Percentiles rank a stretch among this genome's conserved stretches.
These are phyloP conservation scores for Hymenotorrendiella dingleyae DNA, from an alignment of 2,329 filamentous ascomycete species.

Conservation along the genomic window DNA sequence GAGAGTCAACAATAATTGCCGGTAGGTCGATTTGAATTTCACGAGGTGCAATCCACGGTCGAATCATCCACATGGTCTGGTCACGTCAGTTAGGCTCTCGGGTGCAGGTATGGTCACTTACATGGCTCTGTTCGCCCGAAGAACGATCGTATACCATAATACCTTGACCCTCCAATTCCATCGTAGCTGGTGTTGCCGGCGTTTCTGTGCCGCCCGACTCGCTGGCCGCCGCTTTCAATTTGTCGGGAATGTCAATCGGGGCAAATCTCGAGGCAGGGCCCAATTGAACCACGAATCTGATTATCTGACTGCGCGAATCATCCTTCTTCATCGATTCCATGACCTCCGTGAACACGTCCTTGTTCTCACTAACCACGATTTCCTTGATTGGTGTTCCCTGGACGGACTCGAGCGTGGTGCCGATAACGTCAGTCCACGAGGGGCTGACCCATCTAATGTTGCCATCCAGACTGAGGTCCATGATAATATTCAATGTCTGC, in stretches of 20 bases:
- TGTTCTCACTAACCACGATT: constrained; percentile 71
- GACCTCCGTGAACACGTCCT: constrained; percentile 72
- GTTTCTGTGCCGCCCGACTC: constrained; percentile 27
- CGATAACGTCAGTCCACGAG: constrained; percentile 91
- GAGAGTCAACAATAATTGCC: constrained; percentile 78
- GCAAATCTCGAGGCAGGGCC: constrained; percentile 64
- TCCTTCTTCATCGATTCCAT: constrained; percentile 87
- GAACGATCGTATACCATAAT: constrained; percentile 96
- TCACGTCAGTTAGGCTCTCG: constrained; percentile 25
- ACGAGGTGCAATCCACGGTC: constrained; percentile 78
- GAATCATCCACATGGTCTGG: constrained; percentile 99
- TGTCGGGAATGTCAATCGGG: constrained; percentile 31
- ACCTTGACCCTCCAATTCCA: constrained; percentile 90
- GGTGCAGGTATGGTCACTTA: constrained; percentile 43
- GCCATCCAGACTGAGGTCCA: constrained; percentile 87
- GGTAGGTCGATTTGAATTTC: constrained; percentile 97
- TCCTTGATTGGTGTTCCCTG: constrained; percentile 74
- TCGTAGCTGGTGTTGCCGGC: constrained; percentile 42
- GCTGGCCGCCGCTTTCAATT: constrained; percentile 16
- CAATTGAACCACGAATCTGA: constrained; percentile 70
- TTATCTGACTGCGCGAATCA: constrained; percentile 85
- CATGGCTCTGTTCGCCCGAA: constrained; percentile 83
- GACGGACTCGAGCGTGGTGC: constrained; percentile 66
- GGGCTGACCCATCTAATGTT: constrained; percentile 93
- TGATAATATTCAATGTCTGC: constrained; percentile 91